phyloP scores from a whole-genome alignment of 1,284 basidiomycete genomes.

The Boletellus sp. region DNA sequence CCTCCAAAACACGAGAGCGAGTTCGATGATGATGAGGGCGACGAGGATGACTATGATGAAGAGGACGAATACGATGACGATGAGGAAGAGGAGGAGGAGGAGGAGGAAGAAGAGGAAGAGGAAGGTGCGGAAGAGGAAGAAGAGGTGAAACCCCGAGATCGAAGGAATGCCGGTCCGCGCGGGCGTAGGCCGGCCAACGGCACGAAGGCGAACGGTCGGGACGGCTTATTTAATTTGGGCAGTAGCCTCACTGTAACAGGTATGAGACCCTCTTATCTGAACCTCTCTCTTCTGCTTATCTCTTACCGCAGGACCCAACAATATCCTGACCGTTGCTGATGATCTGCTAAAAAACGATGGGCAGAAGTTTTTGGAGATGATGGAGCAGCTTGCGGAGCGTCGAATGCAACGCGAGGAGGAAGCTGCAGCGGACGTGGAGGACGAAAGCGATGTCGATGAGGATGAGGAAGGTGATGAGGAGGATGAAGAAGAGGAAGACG shows the following conservation, averaged over 20 bases:
- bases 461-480: slow-evolving; percentile 51
- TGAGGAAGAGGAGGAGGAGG: slow-evolving; percentile 59
- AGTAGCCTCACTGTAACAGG: slow-evolving; percentile 82
- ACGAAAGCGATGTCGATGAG: slow-evolving; percentile 50
- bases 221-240: slow-evolving; percentile 77
- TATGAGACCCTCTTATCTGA: slow-evolving; percentile 37
- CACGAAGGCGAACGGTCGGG: slow-evolving; percentile 42
- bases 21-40: slow-evolving; percentile 61
- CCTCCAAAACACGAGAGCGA: slow-evolving; percentile 53
- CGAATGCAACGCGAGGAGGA: slow-evolving; percentile 92
- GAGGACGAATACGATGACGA: slow-evolving; percentile 65
- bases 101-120: slow-evolving; percentile 63
- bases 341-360: slow-evolving; percentile 98
- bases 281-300: slow-evolving; percentile 7
- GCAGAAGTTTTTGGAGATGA: slow-evolving; percentile 99
- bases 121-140: slow-evolving; percentile 61
- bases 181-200: slow-evolving; percentile 37
- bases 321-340: slow-evolving; percentile 98
- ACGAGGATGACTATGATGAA: slow-evolving; percentile 56
- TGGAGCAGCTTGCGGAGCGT: slow-evolving; percentile 97
- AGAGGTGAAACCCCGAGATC: slow-evolving; percentile 39
- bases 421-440: slow-evolving; percentile 71
- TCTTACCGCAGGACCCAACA: slow-evolving; percentile 57
- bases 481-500: slow-evolving; percentile 41
- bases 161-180: slow-evolving; percentile 33